Evolutionary conservation across 164 flowering plant genomes (phyloP).

Genomic region (Annona cherimola): DNA sequence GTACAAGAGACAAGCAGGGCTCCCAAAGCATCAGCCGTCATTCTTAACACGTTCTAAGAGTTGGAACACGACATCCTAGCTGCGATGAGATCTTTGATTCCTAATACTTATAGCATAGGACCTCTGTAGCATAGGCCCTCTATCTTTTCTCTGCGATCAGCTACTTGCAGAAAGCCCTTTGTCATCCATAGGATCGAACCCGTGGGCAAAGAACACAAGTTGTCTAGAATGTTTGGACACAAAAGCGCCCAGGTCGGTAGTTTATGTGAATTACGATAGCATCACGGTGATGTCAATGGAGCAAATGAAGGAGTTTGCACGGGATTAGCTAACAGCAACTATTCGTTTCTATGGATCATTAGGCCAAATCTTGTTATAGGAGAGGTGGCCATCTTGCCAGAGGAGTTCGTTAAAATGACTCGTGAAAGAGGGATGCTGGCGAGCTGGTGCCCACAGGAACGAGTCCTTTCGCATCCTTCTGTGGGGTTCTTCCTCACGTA

Average conservation of each 20-base stretch:
- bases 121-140: too few species aligned
- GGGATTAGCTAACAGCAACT: slow-evolving; percentile 15
- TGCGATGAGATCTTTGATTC: background rate
- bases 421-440: slow-evolving; percentile 5
- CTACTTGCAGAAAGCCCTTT: background rate
- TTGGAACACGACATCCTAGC: slow-evolving; percentile 15
- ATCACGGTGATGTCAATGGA: background rate
- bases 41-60: slow-evolving; percentile 24
- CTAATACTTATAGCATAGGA: slow-evolving; percentile 10
- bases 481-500: slow-evolving; percentile 2
- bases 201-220: slow-evolving; percentile 5
- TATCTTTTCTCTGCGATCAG: background rate
- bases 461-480: slow-evolving; percentile 8
- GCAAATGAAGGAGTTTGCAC: slow-evolving; percentile 11
- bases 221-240: slow-evolving; percentile 3
- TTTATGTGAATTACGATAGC: slow-evolving; percentile 6
- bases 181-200: slow-evolving; percentile 1
- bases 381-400: slow-evolving; percentile 12
- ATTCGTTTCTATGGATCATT: slow-evolving; percentile 15
- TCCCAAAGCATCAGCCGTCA: slow-evolving; percentile 18
- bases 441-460: slow-evolving; percentile 16
- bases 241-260: background rate
- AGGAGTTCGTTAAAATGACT: slow-evolving; percentile 9
- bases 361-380: slow-evolving; percentile 2
- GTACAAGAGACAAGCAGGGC: slow-evolving; percentile 12